Base-by-base conservation (phyloP, 768 basidiomycete genomes). In the Omphalotus guepiniiformis region DNA sequence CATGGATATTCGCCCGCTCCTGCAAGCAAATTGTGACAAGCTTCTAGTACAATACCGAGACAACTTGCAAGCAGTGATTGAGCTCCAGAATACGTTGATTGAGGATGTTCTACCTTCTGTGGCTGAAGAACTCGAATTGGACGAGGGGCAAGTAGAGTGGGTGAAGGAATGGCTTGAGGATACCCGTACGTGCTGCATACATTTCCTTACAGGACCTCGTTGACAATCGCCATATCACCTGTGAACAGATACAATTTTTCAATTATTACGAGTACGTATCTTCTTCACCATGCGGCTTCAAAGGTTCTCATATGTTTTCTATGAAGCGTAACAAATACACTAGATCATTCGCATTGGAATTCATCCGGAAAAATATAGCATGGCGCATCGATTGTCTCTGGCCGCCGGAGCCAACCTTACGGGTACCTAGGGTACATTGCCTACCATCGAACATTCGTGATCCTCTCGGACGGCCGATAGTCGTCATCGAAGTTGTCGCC, bases 261-360 rank as follows among this genome's bases (percentile, higher is more conserved):
- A 80, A 60, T 74, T 84, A 47, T 69, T 77, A 41, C 76, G 78
- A 66, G 86, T 85, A 63, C 57, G 74, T 65, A 51, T 30, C 41
- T 9, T 19, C n/a, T 19, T 12, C 53, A 35, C 40, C 56, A 48
- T 43, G 28, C 42, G 37, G 53, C 23, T 48, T 18, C 44, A 16
- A 28, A 44, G 29, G 26, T 39, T 50, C 57, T 32, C 47, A 46
- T 35, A 27, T 27, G 28, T 42, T 43, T 25, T 28, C 40, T 39
- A 39, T 55, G 26, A 62, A 89, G 86, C 77, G 82, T 53, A 80
- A 87, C 59, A 74, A 78, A 50, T 88, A 85, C 53, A 81, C 74
- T 30, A 68, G 69, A 42, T 78, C 82, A 0, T 80, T 84, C 52
- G 72, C 82, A 16, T 59, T 85, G 56, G 78, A 84, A 64, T 74